These are phyloP conservation scores for Hibiscus mutabilis DNA, from an alignment of 345 rosid species.

Conservation along the genomic window DNA sequence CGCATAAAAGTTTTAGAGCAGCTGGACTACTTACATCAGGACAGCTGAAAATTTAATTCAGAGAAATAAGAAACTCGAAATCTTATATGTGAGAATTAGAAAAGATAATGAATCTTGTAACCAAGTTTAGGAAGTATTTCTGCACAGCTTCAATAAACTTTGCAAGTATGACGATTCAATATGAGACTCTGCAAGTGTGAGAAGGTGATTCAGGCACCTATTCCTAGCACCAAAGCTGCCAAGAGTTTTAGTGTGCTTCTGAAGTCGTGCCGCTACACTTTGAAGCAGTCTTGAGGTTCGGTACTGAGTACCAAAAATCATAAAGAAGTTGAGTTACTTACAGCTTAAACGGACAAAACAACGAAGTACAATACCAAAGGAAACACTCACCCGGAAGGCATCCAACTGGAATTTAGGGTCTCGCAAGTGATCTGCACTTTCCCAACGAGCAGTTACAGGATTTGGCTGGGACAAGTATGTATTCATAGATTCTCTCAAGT, in stretches of 20 bases:
- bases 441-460: conserved; percentile 94
- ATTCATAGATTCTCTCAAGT: conserved; percentile 90
- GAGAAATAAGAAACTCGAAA: conserved; percentile 8
- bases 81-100: not conserved
- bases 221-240: conserved; percentile 97
- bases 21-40: conserved; percentile 61
- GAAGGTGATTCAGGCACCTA: conserved; percentile 95
- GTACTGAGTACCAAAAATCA: conserved; percentile 40
- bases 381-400: conserved; percentile 81
- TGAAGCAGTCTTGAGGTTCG: conserved; percentile 94
- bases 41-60: conserved; percentile 41
- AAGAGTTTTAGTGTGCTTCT: conserved; percentile 67
- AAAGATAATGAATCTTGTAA: not conserved
- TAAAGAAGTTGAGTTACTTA: not conserved
- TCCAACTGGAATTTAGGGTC: conserved; percentile 92
- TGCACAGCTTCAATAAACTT: conserved; percentile 85
- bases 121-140: conserved; percentile 38
- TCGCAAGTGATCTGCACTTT: conserved; percentile 81
- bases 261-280: conserved; percentile 73
- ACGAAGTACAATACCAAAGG: not conserved
- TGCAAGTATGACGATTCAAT: conserved; percentile 87
- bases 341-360: not conserved
- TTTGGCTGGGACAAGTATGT: conserved; percentile 85
- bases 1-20: conserved; percentile 81
- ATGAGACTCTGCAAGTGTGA: conserved; percentile 93